Conservation (phyloP, 108 stramenopile species). For the Cyclotella atomus region DNA sequence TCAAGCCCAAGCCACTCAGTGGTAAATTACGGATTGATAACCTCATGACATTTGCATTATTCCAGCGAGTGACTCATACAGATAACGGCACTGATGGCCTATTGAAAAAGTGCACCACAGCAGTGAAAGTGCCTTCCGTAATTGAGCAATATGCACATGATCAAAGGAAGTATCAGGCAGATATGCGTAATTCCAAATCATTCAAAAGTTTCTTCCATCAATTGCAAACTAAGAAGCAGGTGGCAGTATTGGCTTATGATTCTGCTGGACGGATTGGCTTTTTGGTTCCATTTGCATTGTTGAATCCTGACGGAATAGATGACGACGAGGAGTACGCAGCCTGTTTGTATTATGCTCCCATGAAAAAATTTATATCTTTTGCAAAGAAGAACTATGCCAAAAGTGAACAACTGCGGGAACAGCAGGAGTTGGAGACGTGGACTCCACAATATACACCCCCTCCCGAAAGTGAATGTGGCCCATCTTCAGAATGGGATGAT, state of each 20-base stretch:
- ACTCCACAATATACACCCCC: conserved; percentile 55
- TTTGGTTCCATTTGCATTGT: conserved; percentile 42
- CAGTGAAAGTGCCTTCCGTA: conserved; percentile 57
- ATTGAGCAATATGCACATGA: conserved; percentile 21
- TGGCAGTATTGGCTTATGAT: conserved; percentile 70
- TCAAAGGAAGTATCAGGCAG: conserved; percentile 32
- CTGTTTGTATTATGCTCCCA: conserved; percentile 28
- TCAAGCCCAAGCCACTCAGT: conserved; percentile 62
- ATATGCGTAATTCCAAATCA: conserved; percentile 56
- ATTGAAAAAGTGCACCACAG: conserved; percentile 55
- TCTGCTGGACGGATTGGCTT: conserved; percentile 72
- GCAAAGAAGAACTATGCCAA: conserved; percentile 54
- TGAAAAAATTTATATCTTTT: conserved; percentile 33
- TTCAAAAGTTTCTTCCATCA: conserved; percentile 61
- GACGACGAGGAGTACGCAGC: conserved; percentile 29
- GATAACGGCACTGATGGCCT: background rate
- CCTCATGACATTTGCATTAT: conserved; percentile 29
- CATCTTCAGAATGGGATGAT: background rate
- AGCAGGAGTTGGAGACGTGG: conserved; percentile 29
- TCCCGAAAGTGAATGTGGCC: conserved; percentile 13
- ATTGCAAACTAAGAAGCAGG: conserved; percentile 37
- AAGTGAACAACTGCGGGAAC: background rate
- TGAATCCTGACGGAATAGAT: background rate
- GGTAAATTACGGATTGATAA: conserved; percentile 35
- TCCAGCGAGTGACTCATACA: conserved; percentile 43